Base-by-base conservation (phyloP, 2,329 filamentous ascomycete species). In the Aaosphaeria pasadenensis region DNA sequence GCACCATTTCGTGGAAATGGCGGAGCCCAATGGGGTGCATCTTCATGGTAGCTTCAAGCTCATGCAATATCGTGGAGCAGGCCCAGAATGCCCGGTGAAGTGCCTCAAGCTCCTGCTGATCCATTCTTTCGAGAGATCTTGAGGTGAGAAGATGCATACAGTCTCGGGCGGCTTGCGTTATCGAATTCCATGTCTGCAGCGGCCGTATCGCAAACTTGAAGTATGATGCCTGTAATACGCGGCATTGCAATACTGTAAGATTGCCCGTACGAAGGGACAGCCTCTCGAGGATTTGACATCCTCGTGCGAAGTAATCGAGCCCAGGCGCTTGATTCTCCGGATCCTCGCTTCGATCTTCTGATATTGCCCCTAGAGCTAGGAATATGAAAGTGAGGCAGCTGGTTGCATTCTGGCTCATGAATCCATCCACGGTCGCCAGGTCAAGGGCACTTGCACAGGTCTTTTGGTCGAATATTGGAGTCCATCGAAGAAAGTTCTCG, bases 1-100 rank as follows among this genome's bases (percentile, higher is more conserved):
- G 58, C 4, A 64, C 62, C 11, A 62, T 42, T 31, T 63, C 59
- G 42, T 63, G 62, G 35, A 62, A 62, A 28, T 64, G 59, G 7
- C 58, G 52, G 11, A 63, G 44, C 4, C 62, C 60, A n/a, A 56
- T 63, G 3, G 62, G 57, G 44, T 63, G 59, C 56, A 60, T 61
- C 39, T 64, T 62, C 45, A 62, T 60, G 7, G 60, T 60, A 4
- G 59, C 59, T 47, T 64, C 58, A 11, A 64, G 53, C 47, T 62
- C 61, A 43, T 63, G 58, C 3, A 60, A 36, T 5, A 62, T 53
- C 4, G 53, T 59, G 2, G 58, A 62, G n/a, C 53, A 57, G 11
- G 56, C 55, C 60, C 60, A 64, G 13, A 64, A 63, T 4, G 56
- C 57, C 38, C 60, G 57, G 44, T 63, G 56, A 39, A 64, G 56